Evolutionary conservation across 805 yeast genomes (phyloP).

Genomic region (Pichia rugopelliculosa): DNA sequence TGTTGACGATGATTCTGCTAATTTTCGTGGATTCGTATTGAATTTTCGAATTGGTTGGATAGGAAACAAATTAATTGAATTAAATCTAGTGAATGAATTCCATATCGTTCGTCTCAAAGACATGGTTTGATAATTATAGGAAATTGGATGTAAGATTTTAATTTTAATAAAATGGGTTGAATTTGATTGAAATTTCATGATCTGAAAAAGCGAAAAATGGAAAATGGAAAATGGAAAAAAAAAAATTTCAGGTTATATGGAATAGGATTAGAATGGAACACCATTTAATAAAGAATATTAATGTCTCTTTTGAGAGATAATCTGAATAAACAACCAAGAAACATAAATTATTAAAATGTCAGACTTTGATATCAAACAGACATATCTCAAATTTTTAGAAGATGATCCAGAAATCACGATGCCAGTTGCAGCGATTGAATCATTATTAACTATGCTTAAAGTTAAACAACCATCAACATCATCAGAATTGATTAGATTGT

Average conservation of each 20-base stretch:
- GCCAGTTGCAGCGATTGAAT: constrained; percentile 98
- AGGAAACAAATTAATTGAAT: neutral
- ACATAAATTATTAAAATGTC: constrained; percentile 5
- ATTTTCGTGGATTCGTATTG: neutral
- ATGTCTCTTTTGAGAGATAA: too few species aligned
- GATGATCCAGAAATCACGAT: constrained; percentile 96
- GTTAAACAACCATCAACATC: constrained; percentile 88
- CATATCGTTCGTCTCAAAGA: neutral
- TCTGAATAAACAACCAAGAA: too few species aligned
- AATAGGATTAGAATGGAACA: too few species aligned
- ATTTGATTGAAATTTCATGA: neutral
- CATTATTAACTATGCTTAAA: constrained; percentile 74
- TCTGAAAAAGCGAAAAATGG: too few species aligned
- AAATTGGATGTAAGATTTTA: neutral
- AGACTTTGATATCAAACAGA: constrained; percentile 71
- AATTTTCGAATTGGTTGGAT: neutral
- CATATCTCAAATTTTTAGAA: constrained; percentile 70
- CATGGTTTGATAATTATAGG: neutral
- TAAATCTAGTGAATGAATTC: neutral
- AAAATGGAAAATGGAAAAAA: neutral
- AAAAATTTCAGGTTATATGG: too few species aligned
- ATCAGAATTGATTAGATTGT: constrained; percentile 78
- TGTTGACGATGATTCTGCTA: neutral
- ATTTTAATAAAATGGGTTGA: too few species aligned
- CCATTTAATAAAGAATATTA: too few species aligned